These are phyloP conservation scores for Candida methanosorbosa DNA, from an alignment of 805 yeast species.

Conservation along the genomic window DNA sequence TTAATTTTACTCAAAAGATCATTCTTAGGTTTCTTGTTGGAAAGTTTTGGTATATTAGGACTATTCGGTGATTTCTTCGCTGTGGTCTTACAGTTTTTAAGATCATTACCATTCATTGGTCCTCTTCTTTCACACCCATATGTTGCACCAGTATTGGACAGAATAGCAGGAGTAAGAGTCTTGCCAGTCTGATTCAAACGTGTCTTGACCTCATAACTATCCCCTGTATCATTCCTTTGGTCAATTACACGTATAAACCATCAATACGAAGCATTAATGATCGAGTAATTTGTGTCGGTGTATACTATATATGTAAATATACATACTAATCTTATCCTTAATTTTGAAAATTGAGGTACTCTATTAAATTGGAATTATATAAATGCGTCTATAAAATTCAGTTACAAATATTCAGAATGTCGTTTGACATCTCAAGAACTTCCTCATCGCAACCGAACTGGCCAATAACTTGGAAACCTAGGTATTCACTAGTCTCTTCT, in stretches of 20 bases:
- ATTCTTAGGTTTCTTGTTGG: conserved; percentile 77
- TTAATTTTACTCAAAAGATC: conserved; percentile 71
- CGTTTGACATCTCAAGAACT: too few species aligned
- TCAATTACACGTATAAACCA: too few species aligned
- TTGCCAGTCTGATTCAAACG: conserved; percentile 54
- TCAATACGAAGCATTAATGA: too few species aligned
- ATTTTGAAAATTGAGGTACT: neutral
- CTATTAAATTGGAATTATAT: neutral
- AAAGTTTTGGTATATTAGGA: conserved; percentile 81
- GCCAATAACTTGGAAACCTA: conserved; percentile 77
- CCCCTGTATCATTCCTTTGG: too few species aligned
- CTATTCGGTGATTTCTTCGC: conserved; percentile 90
- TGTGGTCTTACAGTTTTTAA: conserved; percentile 74
- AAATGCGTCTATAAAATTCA: neutral
- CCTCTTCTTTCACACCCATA: conserved; percentile 73
- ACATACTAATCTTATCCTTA: neutral
- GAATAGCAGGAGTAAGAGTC: conserved; percentile 57
- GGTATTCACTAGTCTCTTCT: conserved; percentile 20
- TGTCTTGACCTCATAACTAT: too few species aligned
- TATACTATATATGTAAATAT: neutral
- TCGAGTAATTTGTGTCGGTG: too few species aligned
- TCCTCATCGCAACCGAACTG: conserved; percentile 76
- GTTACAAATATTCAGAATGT: conserved; percentile 6
- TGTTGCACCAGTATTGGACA: conserved; percentile 68
- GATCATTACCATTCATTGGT: conserved; percentile 85